Conservation (phyloP, 2,329 filamentous ascomycete species). For the Podosphaera xanthii region DNA sequence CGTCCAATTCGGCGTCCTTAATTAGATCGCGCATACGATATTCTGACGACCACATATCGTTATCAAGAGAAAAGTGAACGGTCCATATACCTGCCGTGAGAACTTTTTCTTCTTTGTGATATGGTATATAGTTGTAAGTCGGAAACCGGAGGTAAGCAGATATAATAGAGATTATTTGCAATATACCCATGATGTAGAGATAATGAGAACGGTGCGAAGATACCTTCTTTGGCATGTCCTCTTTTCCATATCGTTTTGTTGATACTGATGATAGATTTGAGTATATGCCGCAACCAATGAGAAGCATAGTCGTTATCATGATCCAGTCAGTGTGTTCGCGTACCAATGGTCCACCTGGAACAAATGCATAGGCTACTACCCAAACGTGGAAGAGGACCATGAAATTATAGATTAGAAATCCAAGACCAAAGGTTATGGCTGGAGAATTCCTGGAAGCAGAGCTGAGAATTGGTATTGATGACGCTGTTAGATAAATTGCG, state of each 20-base stretch:
- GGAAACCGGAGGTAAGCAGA: slow-evolving; percentile 82
- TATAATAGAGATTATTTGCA: slow-evolving; percentile 62
- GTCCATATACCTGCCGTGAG: slow-evolving; percentile 97
- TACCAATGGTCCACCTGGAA: slow-evolving; percentile 78
- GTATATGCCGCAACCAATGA: slow-evolving; percentile 68
- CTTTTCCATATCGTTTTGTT: slow-evolving; percentile 15
- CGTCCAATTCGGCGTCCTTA: slow-evolving; percentile 87
- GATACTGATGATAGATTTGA: slow-evolving; percentile 29
- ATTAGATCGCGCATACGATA: slow-evolving; percentile 79
- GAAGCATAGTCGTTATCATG: slow-evolving; percentile 66
- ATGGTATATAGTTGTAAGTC: slow-evolving; percentile 71
- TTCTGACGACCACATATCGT: slow-evolving; percentile 97
- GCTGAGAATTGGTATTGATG: slow-evolving; percentile 50
- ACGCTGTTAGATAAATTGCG: slow-evolving; percentile 61
- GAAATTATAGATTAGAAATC: slow-evolving; percentile 80
- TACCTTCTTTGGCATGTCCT: slow-evolving; percentile 21
- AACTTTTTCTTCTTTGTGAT: slow-evolving; percentile 69
- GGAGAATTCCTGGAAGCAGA: slow-evolving; percentile 59
- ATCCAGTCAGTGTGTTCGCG: slow-evolving; percentile 92
- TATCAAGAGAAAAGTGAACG: slow-evolving; percentile 91
- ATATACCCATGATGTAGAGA: slow-evolving; percentile 43
- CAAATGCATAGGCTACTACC: slow-evolving; percentile 96
- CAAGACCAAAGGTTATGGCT: slow-evolving; percentile 62
- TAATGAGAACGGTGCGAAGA: slow-evolving; percentile 36
- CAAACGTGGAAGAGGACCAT: slow-evolving; percentile 94